Evolutionary conservation across 1,284 basidiomycete species (phyloP).

Genomic region (Tranzscheliella williamsii): DNA sequence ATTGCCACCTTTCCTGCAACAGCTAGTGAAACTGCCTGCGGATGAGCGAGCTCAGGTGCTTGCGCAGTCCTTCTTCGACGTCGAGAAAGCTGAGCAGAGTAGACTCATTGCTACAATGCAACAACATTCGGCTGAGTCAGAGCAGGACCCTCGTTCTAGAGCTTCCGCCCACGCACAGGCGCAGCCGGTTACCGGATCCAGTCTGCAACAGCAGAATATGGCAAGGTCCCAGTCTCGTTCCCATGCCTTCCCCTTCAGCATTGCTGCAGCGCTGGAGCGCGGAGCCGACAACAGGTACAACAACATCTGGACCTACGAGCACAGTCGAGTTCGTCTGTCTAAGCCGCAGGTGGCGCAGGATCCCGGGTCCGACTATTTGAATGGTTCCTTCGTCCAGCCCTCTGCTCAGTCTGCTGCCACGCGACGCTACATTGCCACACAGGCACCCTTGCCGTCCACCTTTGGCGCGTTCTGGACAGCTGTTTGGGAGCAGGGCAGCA

Average conservation of each 20-base stretch:
- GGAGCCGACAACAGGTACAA: slow-evolving; percentile 84
- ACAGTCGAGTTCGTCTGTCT: slow-evolving; percentile 64
- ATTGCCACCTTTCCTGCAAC: slow-evolving; percentile 78
- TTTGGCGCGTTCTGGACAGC: slow-evolving; percentile 90
- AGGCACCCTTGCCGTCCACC: slow-evolving; percentile 88
- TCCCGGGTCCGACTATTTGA: slow-evolving; percentile 53
- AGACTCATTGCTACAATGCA: slow-evolving; percentile 89
- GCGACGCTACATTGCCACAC: slow-evolving; percentile 87
- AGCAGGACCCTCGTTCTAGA: slow-evolving; percentile 34
- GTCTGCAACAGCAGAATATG: too few relatives aligned
- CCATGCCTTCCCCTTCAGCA: slow-evolving; percentile 75
- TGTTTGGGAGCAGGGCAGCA: slow-evolving; percentile 66
- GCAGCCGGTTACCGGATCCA: slow-evolving; percentile 7
- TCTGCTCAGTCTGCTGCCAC: slow-evolving; percentile 36
- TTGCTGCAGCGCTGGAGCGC: slow-evolving; percentile 92
- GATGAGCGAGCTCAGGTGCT: slow-evolving; percentile 76
- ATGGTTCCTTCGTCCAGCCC: slow-evolving; percentile 54
- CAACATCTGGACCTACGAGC: slow-evolving; percentile 96
- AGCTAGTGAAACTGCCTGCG: slow-evolving; percentile 66
- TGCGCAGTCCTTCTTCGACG: slow-evolving; percentile 85
- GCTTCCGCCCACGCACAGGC: slow-evolving; percentile 24
- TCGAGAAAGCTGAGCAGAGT: slow-evolving; percentile 86
- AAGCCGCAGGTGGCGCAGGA: slow-evolving; percentile 26
- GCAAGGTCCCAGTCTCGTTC: neutral
- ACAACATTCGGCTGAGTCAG: slow-evolving; percentile 70